Conservation (phyloP, 768 basidiomycete genomes). For the Lactarius indigo region DNA sequence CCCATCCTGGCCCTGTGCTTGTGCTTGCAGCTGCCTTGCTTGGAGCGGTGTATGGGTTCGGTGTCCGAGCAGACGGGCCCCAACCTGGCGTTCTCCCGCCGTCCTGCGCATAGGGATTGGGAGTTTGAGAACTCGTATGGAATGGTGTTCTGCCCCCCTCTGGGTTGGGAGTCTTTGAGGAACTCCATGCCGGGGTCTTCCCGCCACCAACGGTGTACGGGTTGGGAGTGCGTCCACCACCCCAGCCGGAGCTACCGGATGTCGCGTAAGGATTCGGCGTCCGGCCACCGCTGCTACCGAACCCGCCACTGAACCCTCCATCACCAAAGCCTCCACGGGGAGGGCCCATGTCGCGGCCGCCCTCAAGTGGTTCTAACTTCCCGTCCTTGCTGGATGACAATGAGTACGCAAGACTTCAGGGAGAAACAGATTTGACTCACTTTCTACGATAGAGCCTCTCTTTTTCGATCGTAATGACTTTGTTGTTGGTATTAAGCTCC, state of each 20-base stretch:
- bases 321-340: conserved; percentile 31
- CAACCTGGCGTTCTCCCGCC: conserved; percentile 52
- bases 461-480: conserved; percentile 83
- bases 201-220: conserved; percentile 37
- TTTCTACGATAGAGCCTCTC: conserved; percentile 67
- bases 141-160: conserved; percentile 67
- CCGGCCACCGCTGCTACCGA: conserved; percentile 18
- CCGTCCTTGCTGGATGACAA: conserved; percentile 51
- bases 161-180: conserved; percentile 61
- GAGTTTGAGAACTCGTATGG: conserved; percentile 61
- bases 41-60: conserved; percentile 45
- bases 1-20: conserved; percentile 48
- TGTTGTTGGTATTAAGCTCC: conserved; percentile 86
- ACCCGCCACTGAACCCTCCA: conserved; percentile 22
- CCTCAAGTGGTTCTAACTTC: conserved; percentile 49
- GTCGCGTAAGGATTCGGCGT: conserved; percentile 20
- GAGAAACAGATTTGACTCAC: conserved; percentile 42
- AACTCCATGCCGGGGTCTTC: conserved; percentile 27
- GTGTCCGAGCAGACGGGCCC: conserved; percentile 49
- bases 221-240: conserved; percentile 34
- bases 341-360: conserved; percentile 35
- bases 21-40: conserved; percentile 39
- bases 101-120: conserved; percentile 59
- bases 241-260: conserved; percentile 27
- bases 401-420: conserved; percentile 3